Base-by-base conservation (phyloP, 768 basidiomycete genomes). In the Sutorius australiensis region DNA sequence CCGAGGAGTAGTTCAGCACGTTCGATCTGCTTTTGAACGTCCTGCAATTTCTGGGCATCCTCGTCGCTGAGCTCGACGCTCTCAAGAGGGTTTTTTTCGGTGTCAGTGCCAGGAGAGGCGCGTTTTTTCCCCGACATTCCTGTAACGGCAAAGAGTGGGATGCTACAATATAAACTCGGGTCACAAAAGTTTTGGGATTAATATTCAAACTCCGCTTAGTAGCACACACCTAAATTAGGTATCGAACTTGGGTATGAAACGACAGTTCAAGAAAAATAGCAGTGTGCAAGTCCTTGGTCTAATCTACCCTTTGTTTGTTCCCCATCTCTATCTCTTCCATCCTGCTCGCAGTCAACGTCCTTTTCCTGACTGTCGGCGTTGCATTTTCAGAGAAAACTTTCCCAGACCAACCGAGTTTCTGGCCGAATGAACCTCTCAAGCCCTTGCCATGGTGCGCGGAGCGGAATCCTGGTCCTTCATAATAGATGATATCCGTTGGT, bases 401-500 rank as follows among this genome's bases (percentile, higher is more conserved):
- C 59, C 72, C 63, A 47, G 70, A 72, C 50, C 72, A 58, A 57
- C 67, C 65, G 48, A 73, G 52, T 57, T 65, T 71, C 42, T 57
- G 59, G 16, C 61, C 56, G 48, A 75, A 61, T 10, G 74, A 62
- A 33, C 68, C 70, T 27, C 74, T 72, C 48, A 92, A 64, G 1
- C 93, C 93, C 66, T 84, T 89, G 17, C 94, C 93, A 54, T 88
- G 76, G 50, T 82, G 77, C 5, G 75, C 82, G 5, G 90, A 87
- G 33, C 89, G 85, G 75, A 80, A 92, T 5, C 94, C 95, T 32
- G 92, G 88, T 14, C 97, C 97, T 44, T 79, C 77, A 69, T 98
- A 99, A 64, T 89, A 84, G 51, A 98, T 86, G 47, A 86, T 75
- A 51, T 92, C 89, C 28, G 75, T 74, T 5, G 86, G 83, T 0